Percentiles rank a stretch among this genome's conserved stretches.
These are phyloP conservation scores for Cytospora leucostoma DNA, from an alignment of 2,329 filamentous ascomycete species.

Conservation along the genomic window DNA sequence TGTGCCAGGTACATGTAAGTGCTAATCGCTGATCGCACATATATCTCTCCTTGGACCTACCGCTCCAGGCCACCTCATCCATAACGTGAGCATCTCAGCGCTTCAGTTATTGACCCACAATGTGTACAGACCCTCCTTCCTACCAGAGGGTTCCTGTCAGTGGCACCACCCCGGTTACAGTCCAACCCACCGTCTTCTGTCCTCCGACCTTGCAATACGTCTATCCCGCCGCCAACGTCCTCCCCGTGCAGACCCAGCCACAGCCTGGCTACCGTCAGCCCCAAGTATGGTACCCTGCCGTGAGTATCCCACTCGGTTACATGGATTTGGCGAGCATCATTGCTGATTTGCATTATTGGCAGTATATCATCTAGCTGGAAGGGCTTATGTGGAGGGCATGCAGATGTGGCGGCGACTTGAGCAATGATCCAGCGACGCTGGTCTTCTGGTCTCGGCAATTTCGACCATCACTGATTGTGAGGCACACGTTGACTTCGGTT, in stretches of 20 bases:
- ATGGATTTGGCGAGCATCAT: too few relatives aligned
- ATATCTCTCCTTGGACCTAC: not conserved
- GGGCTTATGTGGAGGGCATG: too few relatives aligned
- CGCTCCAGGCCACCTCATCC: not conserved
- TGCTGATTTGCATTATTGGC: not conserved
- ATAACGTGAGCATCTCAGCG: not conserved
- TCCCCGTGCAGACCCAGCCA: not conserved
- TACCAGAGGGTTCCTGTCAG: conserved; percentile 15
- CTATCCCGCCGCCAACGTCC: not conserved
- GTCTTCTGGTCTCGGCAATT: not conserved
- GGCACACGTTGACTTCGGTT: too few relatives aligned
- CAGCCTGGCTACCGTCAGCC: not conserved
- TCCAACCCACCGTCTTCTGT: not conserved
- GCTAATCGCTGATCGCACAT: too few relatives aligned
- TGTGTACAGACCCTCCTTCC: not conserved
- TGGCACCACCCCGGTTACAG: conserved; percentile 9
- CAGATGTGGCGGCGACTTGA: not conserved
- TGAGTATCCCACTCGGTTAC: not conserved
- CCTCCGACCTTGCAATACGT: not conserved
- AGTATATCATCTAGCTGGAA: conserved; percentile 2
- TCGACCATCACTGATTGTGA: too few relatives aligned
- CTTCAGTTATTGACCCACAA: not conserved
- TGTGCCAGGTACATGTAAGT: conserved; percentile 11
- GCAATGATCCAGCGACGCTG: not conserved
- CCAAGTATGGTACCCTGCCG: conserved; percentile 17